These are phyloP conservation scores for Lupinus albus DNA, from an alignment of 306 rosid genomes.

Conservation along the genomic window DNA sequence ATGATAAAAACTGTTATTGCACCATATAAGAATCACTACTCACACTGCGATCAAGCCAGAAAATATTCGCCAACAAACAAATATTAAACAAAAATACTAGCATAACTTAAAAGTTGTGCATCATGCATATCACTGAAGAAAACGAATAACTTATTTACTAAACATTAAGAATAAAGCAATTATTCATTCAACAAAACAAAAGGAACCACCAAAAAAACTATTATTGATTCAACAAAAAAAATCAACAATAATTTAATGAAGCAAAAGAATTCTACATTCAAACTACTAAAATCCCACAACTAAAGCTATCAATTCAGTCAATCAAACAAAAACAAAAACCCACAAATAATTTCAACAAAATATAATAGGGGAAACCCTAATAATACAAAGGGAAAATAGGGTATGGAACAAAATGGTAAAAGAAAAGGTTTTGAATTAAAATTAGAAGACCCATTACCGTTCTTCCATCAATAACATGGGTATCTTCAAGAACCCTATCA, in stretches of 20 bases:
- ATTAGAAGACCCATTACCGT: constrained; percentile 51
- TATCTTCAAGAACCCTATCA: constrained; percentile 90
- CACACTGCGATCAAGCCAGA: neutral
- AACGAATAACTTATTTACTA: constrained; percentile 8
- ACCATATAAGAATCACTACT: neutral
- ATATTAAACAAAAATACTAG: neutral
- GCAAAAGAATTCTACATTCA: no score
- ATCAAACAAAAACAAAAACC: neutral
- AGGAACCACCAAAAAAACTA: no score
- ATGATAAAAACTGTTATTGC: constrained; percentile 6
- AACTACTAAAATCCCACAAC: no score
- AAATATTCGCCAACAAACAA: neutral
- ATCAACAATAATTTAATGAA: no score
- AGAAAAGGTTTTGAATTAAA: neutral
- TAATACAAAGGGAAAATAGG: neutral
- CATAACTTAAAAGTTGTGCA: neutral
- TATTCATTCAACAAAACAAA: constrained; percentile 6
- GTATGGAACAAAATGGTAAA: neutral
- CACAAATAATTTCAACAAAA: neutral
- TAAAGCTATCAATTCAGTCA: no score
- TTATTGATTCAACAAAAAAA: no score
- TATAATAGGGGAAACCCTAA: neutral
- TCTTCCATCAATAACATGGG: constrained; percentile 86
- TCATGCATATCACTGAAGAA: neutral
- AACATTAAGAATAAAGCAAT: constrained; percentile 1